Percentiles rank a stretch among this genome's conserved stretches.
phyloP scores from a whole-genome alignment of 441 rosid species.

The Brassica hybrid region DNA sequence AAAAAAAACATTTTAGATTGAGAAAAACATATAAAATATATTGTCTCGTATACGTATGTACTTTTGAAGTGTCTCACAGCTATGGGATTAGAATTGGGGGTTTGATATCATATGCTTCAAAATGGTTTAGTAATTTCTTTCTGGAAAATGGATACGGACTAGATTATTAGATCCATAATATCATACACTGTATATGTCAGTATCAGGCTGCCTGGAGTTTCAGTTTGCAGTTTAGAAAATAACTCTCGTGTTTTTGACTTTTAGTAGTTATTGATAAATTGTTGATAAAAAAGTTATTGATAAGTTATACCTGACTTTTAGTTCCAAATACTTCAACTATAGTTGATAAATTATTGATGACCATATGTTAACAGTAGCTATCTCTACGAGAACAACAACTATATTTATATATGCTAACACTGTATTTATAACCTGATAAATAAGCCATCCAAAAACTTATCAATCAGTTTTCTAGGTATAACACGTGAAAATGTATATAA shows the following conservation, averaged over 20 bases:
- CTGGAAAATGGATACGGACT: not conserved
- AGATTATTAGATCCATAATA: constrained; percentile 2
- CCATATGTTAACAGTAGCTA: not conserved
- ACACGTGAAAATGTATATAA: not conserved
- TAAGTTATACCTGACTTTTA: too few species aligned
- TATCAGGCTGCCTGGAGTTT: constrained; percentile 7
- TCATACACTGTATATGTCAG: not conserved
- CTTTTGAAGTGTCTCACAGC: constrained; percentile 3
- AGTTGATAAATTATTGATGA: not conserved
- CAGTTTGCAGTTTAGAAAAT: constrained; percentile 1
- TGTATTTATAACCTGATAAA: not conserved
- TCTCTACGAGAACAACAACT: not conserved
- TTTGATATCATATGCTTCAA: constrained; percentile 13
- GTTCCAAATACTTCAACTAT: constrained; percentile 1
- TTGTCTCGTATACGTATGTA: constrained; percentile 13
- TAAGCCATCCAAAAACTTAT: not conserved
- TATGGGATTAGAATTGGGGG: not conserved
- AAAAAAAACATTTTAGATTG: not conserved
- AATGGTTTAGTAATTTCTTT: not conserved
- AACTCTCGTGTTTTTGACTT: not conserved
- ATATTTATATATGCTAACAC: not conserved
- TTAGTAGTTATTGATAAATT: not conserved
- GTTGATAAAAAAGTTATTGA: too few species aligned
- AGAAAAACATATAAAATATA: not conserved
- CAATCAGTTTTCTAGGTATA: not conserved